Base-by-base conservation (phyloP, 345 rosid species). In the Eutrema japonicum region DNA sequence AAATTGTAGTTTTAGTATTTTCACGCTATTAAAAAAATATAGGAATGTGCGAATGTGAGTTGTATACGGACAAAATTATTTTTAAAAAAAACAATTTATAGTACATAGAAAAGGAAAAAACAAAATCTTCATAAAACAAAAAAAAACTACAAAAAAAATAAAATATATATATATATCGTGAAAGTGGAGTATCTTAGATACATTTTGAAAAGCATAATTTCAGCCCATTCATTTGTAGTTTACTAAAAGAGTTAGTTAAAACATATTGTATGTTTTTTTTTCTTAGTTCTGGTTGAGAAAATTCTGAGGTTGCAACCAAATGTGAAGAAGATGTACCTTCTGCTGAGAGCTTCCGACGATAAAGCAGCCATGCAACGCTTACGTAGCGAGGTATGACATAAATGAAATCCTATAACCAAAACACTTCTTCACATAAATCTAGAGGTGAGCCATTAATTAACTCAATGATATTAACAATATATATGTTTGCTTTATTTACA, bases 221-320 rank as follows among this genome's bases (percentile, higher is more conserved):
- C 32, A 10, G 22, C 16, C 1, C 5, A 43, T 4, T 18, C 30
- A 29, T n/a, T 6, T 56, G 8, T 52, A 40, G 8, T 30, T 26
- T 7, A 32, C 6, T 18, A 29, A 8, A 14, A 10, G 11, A 70
- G 8, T 50, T 71, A 10, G 36, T 18, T 35, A 41, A 46, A 13
- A 45, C 16, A 42, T 13, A 18, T 18, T 49, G 27, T 38, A n/a
- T 70, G n/a, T 64, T 16, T n/a, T 42, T 50, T 60, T 47, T 10
- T 77, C 10, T 4, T 80, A 94, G 96, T 94, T 79, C 60, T 92
- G 47, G 71, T 87, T 78, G 99, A 95, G 88, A 95, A 95, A 80
- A 79, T 88, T 42, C n/a, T 88, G 48, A 91, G 97, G 70, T 83
- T 88, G 72, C 98, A 94, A 68, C 97, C 97, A 27, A 86, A 91